Evolutionary conservation across 495 filamentous ascomycete genomes (phyloP).

Genomic region (Beverwykella pulmonaria): DNA sequence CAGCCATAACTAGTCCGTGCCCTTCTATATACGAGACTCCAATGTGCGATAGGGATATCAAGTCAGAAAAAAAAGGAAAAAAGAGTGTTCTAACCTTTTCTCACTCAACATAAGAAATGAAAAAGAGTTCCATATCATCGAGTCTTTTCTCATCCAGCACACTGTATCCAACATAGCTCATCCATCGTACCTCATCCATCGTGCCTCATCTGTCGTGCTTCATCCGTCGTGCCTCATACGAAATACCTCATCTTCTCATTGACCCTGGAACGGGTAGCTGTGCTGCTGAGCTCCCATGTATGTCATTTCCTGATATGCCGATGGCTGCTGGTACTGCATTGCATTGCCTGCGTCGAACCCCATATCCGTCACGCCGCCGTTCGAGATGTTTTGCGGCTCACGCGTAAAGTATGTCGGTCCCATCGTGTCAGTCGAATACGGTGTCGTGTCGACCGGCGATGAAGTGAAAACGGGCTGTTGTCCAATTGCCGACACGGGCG

Average conservation of each 20-base stretch:
- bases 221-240: background rate
- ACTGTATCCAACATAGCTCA: background rate
- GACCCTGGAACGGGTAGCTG: conserved; percentile 31
- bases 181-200: no score
- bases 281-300: conserved; percentile 33
- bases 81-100: background rate
- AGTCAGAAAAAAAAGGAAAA: conserved; percentile 4
- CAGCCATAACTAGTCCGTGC: background rate
- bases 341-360: conserved; percentile 17
- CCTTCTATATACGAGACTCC: background rate
- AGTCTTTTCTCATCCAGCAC: background rate
- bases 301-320: conserved; percentile 32
- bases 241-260: conserved; percentile 21
- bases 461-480: conserved; percentile 30
- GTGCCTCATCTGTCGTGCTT: no score
- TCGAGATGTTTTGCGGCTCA: conserved; percentile 24
- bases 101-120: background rate
- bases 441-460: conserved; percentile 36
- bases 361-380: conserved; percentile 16
- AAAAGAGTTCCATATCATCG: background rate
- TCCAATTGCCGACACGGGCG: conserved; percentile 30
- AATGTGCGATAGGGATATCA: conserved; percentile 23
- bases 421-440: conserved; percentile 26
- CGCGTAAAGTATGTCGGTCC: conserved; percentile 34
- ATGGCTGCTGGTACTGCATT: conserved; percentile 21